A percentile compares a stretch with the other conserved stretches of the same genome.
These are phyloP conservation scores for Trametes meyenii DNA, from an alignment of 768 basidiomycete species.

Conservation along the genomic window DNA sequence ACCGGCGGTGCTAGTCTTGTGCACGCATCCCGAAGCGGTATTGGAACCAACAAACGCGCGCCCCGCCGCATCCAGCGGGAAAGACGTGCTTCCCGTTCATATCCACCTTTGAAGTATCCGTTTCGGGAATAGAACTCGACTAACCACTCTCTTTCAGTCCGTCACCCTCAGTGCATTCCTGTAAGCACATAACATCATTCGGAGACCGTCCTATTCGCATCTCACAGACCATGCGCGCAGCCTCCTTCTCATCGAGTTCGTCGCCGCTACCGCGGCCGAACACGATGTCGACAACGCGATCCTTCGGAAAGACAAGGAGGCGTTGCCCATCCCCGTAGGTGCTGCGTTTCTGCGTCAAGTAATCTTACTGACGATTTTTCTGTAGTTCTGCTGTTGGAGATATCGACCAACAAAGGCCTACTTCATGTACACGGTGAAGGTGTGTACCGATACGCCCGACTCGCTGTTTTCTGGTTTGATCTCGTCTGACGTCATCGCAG, in stretches of 20 bases:
- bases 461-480: too few species aligned
- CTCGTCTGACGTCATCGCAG: constrained; percentile 37
- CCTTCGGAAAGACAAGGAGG: constrained; percentile 75
- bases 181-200: constrained; percentile 43
- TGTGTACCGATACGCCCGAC: constrained; percentile 31
- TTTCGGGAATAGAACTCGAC: neutral
- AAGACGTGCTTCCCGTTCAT: too few species aligned
- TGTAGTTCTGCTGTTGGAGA: constrained; percentile 78
- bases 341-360: neutral
- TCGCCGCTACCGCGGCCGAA: constrained; percentile 67
- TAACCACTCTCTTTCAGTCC: constrained; percentile 47
- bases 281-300: constrained; percentile 70
- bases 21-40: too few species aligned
- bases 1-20: too few species aligned
- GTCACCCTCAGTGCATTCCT: constrained; percentile 86
- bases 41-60: too few species aligned
- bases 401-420: constrained; percentile 87
- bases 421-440: constrained; percentile 90
- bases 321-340: constrained; percentile 69
- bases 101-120: too few species aligned
- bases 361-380: neutral
- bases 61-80: too few species aligned
- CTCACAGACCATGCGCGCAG: constrained; percentile 36
- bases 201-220: neutral
- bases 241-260: constrained; percentile 82